phyloP scores from a whole-genome alignment of 768 basidiomycete species.

The Tylopilus cervinicoccineus region DNA sequence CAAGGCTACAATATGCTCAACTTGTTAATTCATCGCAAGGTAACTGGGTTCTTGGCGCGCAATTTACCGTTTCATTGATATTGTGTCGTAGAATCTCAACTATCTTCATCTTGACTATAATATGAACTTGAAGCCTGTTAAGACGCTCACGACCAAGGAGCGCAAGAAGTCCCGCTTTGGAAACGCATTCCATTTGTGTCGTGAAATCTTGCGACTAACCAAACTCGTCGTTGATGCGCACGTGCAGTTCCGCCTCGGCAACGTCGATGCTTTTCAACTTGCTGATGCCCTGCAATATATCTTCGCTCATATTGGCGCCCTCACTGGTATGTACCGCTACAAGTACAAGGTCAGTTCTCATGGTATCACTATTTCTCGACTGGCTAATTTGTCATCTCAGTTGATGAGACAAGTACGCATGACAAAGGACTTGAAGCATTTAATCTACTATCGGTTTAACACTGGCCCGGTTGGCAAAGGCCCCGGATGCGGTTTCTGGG shows the following conservation, averaged over 20 bases:
- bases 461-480: constrained; percentile 99
- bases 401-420: constrained; percentile 99
- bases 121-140: constrained; percentile 97
- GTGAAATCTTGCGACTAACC: constrained; percentile 95
- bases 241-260: constrained; percentile 97
- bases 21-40: constrained; percentile 97
- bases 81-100: constrained; percentile 63
- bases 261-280: constrained; percentile 98
- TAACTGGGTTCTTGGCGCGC: constrained; percentile 20
- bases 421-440: constrained; percentile 98
- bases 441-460: constrained; percentile 99
- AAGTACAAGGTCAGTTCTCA: constrained; percentile 82
- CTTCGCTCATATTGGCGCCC: constrained; percentile 93
- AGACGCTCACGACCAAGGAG: constrained; percentile 98
- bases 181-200: constrained; percentile 97
- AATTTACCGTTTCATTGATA: constrained; percentile 1
- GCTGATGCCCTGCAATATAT: constrained; percentile 98
- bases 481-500: constrained; percentile 99
- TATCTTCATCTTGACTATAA: constrained; percentile 97
- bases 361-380: background rate
- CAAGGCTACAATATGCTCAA: constrained; percentile 99
- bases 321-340: constrained; percentile 99
- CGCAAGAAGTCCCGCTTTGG: constrained; percentile 99
- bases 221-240: constrained; percentile 99
- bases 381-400: constrained; percentile 34